These are phyloP conservation scores for Pyricularia sp. DNA, from an alignment of 2,329 filamentous ascomycete genomes.

Conservation along the genomic window DNA sequence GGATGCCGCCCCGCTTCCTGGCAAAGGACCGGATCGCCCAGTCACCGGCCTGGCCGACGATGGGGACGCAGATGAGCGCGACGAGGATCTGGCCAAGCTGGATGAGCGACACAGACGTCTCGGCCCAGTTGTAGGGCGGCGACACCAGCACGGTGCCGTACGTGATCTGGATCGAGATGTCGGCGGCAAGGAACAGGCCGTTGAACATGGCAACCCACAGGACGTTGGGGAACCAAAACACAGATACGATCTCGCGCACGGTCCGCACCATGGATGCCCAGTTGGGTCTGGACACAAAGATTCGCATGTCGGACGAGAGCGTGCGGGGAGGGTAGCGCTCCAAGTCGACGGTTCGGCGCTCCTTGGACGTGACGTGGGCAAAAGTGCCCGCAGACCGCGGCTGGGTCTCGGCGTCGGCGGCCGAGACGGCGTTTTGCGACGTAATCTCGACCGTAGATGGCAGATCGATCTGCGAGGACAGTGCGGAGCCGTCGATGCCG, in stretches of 20 bases:
- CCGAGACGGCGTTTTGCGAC: too few relatives aligned
- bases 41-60: conserved; percentile 29
- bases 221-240: conserved; percentile 6
- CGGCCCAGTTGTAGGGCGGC: conserved; percentile 26
- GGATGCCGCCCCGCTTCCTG: conserved; percentile 24
- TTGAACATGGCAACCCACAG: conserved; percentile 7
- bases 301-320: conserved; percentile 7
- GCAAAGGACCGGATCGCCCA: conserved; percentile 24
- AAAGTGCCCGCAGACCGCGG: background rate
- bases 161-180: conserved; percentile 31
- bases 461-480: background rate
- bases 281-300: conserved; percentile 8
- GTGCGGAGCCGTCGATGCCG: background rate
- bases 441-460: background rate
- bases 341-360: conserved; percentile 4
- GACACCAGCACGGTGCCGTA: conserved; percentile 25
- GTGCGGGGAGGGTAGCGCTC: conserved; percentile 7
- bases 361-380: background rate
- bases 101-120: conserved; percentile 23
- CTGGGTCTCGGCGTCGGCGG: background rate
- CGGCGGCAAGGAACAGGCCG: conserved; percentile 19
- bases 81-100: conserved; percentile 23
- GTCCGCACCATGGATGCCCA: conserved; percentile 7
- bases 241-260: conserved; percentile 4
- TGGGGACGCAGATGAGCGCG: conserved; percentile 25